These are phyloP conservation scores for Cyclotella choctawhatcheeana DNA, from an alignment of 108 stramenopile species.

Conservation along the genomic window DNA sequence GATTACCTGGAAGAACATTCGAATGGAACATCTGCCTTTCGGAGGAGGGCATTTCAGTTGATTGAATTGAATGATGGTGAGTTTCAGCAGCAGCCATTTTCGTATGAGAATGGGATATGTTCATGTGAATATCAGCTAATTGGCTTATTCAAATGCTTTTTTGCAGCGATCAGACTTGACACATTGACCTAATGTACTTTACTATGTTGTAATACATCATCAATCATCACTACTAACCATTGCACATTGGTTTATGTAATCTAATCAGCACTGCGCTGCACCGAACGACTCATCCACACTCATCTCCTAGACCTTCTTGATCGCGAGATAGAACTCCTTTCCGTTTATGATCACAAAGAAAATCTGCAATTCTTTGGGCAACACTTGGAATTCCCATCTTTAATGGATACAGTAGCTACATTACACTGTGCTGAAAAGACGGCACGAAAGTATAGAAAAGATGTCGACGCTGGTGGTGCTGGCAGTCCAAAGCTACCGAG, in stretches of 20 bases:
- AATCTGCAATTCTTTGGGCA: conserved; percentile 47
- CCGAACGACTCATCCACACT: conserved; percentile 54
- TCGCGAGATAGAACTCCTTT: conserved; percentile 52
- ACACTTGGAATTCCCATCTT: conserved; percentile 29
- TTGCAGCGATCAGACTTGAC: too few relatives aligned
- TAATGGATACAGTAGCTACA: conserved; percentile 36
- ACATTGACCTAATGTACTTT: background rate
- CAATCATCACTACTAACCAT: background rate
- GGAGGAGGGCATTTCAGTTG: conserved; percentile 19
- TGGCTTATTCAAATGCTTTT: background rate
- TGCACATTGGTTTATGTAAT: background rate
- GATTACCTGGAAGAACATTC: conserved; percentile 35
- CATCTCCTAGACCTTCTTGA: conserved; percentile 53
- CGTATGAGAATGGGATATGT: background rate
- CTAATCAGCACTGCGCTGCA: conserved; percentile 38
- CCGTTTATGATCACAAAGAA: conserved; percentile 16
- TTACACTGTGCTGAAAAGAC: conserved; percentile 24
- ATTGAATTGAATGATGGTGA: conserved; percentile 37
- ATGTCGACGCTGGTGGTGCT: conserved; percentile 3
- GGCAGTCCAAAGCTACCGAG: background rate
- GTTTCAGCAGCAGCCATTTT: too few relatives aligned
- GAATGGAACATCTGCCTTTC: conserved; percentile 16
- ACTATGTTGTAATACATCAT: background rate
- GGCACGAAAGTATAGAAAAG: conserved; percentile 26
- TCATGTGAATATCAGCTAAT: background rate